Evolutionary conservation across 257 asterid genomes (phyloP).

Genomic region (Rubia yunnanensis): DNA sequence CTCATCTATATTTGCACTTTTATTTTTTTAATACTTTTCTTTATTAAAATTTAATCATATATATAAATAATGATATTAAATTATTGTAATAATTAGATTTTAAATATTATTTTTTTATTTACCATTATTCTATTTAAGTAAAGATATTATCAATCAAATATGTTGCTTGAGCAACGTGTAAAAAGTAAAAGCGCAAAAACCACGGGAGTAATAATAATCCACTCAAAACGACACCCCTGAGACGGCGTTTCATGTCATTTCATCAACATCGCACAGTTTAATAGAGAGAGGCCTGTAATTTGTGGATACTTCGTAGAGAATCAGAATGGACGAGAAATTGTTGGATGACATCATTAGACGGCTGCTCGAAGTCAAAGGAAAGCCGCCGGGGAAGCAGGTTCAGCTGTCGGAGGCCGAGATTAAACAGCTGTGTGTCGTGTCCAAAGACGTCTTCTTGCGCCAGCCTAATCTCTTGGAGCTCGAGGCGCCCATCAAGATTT

Average conservation of each 20-base stretch:
- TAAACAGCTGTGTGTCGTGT: constrained; percentile 20
- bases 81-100: no score
- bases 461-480: constrained; percentile 39
- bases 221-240: constrained; percentile 7
- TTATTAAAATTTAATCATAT: no score
- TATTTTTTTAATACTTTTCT: no score
- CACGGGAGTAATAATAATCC: neutral
- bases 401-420: constrained; percentile 31
- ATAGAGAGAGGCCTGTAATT: neutral
- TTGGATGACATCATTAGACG: constrained; percentile 31
- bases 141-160: no score
- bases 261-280: neutral
- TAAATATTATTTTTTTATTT: no score
- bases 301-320: neutral
- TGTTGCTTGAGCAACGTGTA: no score
- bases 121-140: no score
- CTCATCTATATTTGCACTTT: no score
- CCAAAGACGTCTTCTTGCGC: constrained; percentile 26
- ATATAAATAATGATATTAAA: no score
- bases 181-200: no score
- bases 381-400: constrained; percentile 30
- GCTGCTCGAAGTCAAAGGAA: constrained; percentile 27
- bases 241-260: constrained; percentile 4
- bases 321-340: constrained; percentile 19
- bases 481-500: constrained; percentile 39